Conservation (phyloP, 768 basidiomycete genomes). For the Kwoniella botswanensis region DNA sequence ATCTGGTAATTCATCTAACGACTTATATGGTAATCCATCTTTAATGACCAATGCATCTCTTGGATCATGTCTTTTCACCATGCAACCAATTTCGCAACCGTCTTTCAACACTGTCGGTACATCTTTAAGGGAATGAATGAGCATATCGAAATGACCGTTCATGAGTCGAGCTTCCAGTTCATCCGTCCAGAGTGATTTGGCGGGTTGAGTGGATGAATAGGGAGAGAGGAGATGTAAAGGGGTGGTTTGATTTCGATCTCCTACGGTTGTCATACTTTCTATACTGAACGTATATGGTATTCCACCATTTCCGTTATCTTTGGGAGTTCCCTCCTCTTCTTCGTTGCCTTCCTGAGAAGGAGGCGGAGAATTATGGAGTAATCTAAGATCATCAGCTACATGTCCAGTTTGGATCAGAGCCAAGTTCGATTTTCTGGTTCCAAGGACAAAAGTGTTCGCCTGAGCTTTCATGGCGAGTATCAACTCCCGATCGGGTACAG, state of each 20-base stretch:
- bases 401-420: conserved; percentile 88
- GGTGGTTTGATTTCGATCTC: conserved; percentile 87
- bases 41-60: conserved; percentile 88
- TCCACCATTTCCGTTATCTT: background rate
- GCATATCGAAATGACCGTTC: conserved; percentile 77
- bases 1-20: conserved; percentile 78
- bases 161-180: conserved; percentile 87
- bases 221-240: conserved; percentile 78
- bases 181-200: conserved; percentile 82
- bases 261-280: conserved; percentile 73
- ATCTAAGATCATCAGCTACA: conserved; percentile 70
- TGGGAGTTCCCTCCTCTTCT: background rate
- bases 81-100: conserved; percentile 82
- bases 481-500: conserved; percentile 20
- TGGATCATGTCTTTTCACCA: conserved; percentile 84
- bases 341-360: background rate
- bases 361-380: conserved; percentile 62
- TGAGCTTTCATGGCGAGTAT: conserved; percentile 25
- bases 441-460: conserved; percentile 61
- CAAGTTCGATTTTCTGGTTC: conserved; percentile 84
- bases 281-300: conserved; percentile 61
- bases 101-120: conserved; percentile 84
- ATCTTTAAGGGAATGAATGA: conserved; percentile 92
- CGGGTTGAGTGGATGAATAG: conserved; percentile 41
- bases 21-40: conserved; percentile 70